Conservation (phyloP, 805 yeast species). For the Metschnikowia lunata region DNA sequence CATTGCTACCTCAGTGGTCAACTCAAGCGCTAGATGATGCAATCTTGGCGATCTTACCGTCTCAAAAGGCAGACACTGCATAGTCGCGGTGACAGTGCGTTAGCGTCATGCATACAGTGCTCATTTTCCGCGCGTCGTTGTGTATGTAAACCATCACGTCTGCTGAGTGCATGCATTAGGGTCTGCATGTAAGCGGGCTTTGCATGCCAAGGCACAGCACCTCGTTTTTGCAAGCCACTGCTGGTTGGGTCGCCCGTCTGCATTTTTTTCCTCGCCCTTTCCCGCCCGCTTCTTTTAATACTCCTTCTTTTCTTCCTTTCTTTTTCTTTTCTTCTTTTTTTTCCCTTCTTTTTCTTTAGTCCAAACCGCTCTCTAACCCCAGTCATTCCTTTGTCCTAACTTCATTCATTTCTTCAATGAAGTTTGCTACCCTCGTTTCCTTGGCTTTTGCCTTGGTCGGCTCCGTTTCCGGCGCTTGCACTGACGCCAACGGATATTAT, state of each 20-base stretch:
- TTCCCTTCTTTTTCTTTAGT: conserved; percentile 1
- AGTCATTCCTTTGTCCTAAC: conserved; percentile 11
- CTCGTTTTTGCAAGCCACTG: no score
- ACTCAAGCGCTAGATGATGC: no score
- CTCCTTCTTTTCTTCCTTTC: not conserved
- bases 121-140: no score
- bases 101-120: no score
- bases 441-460: conserved; percentile 16
- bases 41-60: no score
- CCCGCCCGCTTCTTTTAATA: not conserved
- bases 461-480: conserved; percentile 36
- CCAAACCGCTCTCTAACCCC: conserved; percentile 6
- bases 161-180: not conserved
- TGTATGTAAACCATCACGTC: conserved; percentile 4
- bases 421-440: conserved; percentile 15
- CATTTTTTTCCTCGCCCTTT: not conserved
- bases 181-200: no score
- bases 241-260: conserved; percentile 2
- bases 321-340: not conserved
- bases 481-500: conserved; percentile 65
- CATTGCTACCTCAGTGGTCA: no score
- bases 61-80: no score
- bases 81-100: no score
- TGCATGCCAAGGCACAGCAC: no score
- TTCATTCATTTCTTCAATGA: conserved; percentile 16